These are phyloP conservation scores for Colletotrichum truncatum DNA, from an alignment of 2,329 filamentous ascomycete species.

Conservation along the genomic window DNA sequence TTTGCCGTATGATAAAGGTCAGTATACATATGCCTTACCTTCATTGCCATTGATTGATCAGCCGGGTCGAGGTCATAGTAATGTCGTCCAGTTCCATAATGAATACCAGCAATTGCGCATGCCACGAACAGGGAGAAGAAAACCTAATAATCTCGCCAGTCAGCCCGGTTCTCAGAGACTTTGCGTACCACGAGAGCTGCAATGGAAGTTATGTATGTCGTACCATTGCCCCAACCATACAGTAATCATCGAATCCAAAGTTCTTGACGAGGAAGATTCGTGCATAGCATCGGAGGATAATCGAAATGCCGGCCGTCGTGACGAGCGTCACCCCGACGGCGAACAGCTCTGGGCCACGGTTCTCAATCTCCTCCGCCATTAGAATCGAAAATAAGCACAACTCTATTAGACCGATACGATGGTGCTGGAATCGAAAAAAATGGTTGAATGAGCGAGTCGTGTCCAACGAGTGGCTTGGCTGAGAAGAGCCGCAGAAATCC, in stretches of 20 bases:
- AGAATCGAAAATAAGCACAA: not conserved
- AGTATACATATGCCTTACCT: constrained; percentile 43
- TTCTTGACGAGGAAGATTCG: constrained; percentile 45
- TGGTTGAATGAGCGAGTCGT: constrained; percentile 1
- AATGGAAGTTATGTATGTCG: not conserved
- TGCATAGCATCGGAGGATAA: constrained; percentile 43
- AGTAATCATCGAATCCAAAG: constrained; percentile 50
- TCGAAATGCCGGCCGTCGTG: constrained; percentile 38
- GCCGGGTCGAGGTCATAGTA: constrained; percentile 38
- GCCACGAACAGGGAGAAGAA: constrained; percentile 46
- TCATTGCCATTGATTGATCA: constrained; percentile 43
- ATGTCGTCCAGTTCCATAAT: constrained; percentile 53
- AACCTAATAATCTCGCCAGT: constrained; percentile 32
- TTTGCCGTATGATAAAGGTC: too few species aligned
- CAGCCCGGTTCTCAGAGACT: constrained; percentile 16
- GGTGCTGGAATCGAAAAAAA: not conserved
- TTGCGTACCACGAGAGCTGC: not conserved
- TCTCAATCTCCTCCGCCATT: constrained; percentile 31
- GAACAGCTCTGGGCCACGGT: constrained; percentile 44
- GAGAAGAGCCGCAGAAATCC: constrained; percentile 17
- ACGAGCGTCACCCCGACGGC: constrained; percentile 42
- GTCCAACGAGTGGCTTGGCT: not conserved
- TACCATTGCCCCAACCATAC: constrained; percentile 48
- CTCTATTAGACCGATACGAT: not conserved
- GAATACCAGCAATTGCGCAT: constrained; percentile 45